Base-by-base conservation (phyloP, 805 yeast genomes). In the Tetrapisispora namnaoensis region DNA sequence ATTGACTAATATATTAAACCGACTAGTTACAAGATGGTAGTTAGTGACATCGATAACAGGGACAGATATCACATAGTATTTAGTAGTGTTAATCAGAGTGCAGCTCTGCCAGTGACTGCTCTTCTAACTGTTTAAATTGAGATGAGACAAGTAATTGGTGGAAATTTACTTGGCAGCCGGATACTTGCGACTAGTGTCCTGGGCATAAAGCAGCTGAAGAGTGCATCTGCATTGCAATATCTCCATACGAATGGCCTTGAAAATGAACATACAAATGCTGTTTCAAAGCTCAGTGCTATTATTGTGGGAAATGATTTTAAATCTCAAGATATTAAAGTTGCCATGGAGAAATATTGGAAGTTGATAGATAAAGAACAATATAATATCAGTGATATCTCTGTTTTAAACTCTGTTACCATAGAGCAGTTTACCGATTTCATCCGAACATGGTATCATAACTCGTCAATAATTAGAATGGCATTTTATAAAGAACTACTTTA, bases 401-500 rank as follows among this genome's bases (percentile, higher is more conserved):
- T 42, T 18, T 18, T 42, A 10, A 42, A 42, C 14, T 14, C 17
- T 13, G 30, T 28, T 10, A 24, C n/a, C n/a, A 17, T 32, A 28
- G 17, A 17, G 5, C 37, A 38, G 5, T 45, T 30, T 13, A 32
- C 30, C 9, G 1, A 17, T 3, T 54, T 51, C 22, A 42, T 51
- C 11, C n/a, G 48, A 13, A 22, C 37, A 4, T 44, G 48, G 34
- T 42, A 44, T 45, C 34, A 27, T 4, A 20, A 16, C 6, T 54
- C 57, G 2, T 44, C 53, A 5, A 48, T 52, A 11, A 37, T 48
- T 1, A 44, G 57, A 43, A 51, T 51, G 2, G 41, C 48, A 21
- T 54, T 49, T 37, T 50, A 55, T 36, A 48, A 49, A 44, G 57
- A 54, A 38, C 21, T 49, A 4, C 9, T 54, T 1, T 48, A 45